Evolutionary conservation across 305 asterid species (phyloP), one percentile per base, ranked within the genome.

Genomic region (Plantago coronopus): DNA sequence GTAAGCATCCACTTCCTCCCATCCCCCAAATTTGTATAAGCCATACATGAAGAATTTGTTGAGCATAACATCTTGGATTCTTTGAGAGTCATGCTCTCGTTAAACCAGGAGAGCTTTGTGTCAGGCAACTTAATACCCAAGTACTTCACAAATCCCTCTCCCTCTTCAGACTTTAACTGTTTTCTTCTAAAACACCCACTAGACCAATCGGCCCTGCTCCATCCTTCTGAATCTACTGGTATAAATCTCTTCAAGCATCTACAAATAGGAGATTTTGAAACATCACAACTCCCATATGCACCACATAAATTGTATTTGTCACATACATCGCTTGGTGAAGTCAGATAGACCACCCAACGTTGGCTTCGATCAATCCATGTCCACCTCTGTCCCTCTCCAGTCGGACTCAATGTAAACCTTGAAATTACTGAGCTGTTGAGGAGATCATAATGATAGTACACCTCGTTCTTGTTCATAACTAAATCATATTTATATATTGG

Each of bases 31-130:
- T 29, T 37, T 14, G 73, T 17, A 34, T 69, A 69, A 5, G 68
- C 73, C 64, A 56, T 62, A 57, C 73, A 69, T 5, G 69, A 55
- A 17, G 68, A 69, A 14, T 69, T 69, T 57, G 19, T 61, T 18
- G 58, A 44, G 61, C 72, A 67, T 17, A 20, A 14, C 4, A 19
- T 23, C 46, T 25, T 22, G 23, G 67, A 67, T 48, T 67, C 62
- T 16, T 23, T 20, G 34, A 54, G 62, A 6, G 69, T 54, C 62
- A 64, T 64, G 34, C 13, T 42, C 47, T 29, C 37, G 47, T 64
- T 64, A 29, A 10, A 27, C 62, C 54, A 64, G 10, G 62, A 64
- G 25, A 18, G 46, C 40, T 43, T 29, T 0, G 62, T 45, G 18
- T 64, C 69, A 5, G 70, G 70, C 48, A 65, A 48, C 57, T 65